A percentile compares a stretch with the other conserved stretches of the same genome.
Conservation (phyloP, 1,284 basidiomycete species). For the Macrocybe sp. region DNA sequence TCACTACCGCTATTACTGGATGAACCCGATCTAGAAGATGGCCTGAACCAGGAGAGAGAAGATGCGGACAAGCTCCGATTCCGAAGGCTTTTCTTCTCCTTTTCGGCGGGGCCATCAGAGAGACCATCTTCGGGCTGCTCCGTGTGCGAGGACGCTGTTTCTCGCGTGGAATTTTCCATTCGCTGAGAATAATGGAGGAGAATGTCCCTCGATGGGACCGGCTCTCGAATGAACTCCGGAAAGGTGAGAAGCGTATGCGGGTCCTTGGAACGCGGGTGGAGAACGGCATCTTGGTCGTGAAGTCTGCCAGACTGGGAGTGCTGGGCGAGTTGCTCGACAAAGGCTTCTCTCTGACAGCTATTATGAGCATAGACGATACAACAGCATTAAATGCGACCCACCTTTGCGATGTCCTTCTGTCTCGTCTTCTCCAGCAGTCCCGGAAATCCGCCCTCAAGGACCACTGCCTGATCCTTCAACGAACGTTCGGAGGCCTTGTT, state of each 20-base stretch:
- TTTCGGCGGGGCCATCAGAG: conserved; percentile 15
- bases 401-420: conserved; percentile 57
- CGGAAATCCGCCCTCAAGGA: conserved; percentile 55
- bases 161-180: conserved; percentile 19
- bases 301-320: conserved; percentile 67
- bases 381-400: conserved; percentile 22
- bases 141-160: conserved; percentile 28
- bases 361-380: conserved; percentile 6
- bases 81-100: conserved; percentile 35
- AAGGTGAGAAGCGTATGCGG: conserved; percentile 56
- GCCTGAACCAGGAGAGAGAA: conserved; percentile 61
- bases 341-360: conserved; percentile 51
- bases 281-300: conserved; percentile 65
- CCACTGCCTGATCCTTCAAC: conserved; percentile 63
- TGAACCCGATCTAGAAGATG: conserved; percentile 26
- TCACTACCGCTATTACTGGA: conserved; percentile 7
- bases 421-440: conserved; percentile 45
- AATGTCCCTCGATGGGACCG: conserved; percentile 25
- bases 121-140: conserved; percentile 11
- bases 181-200: too few relatives aligned
- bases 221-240: conserved; percentile 64
- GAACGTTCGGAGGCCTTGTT: conserved; percentile 67
- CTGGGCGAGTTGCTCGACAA: conserved; percentile 63
- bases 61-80: conserved; percentile 69
- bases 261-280: conserved; percentile 39